phyloP scores from a whole-genome alignment of 2,329 filamentous ascomycete species.

The Raffaelea arxii region DNA sequence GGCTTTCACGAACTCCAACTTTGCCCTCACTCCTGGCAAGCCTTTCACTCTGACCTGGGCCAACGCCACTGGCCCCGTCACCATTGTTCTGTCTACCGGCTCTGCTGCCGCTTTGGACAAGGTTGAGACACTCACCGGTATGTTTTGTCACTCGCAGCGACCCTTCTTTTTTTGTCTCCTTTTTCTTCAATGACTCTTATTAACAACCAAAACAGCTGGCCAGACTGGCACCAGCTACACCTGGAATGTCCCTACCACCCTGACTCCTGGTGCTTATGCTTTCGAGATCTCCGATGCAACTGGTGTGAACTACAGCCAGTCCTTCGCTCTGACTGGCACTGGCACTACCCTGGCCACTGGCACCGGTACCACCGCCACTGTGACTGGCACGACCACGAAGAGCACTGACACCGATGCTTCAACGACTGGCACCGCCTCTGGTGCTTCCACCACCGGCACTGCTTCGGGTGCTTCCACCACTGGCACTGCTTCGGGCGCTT shows the following conservation, averaged over 20 bases:
- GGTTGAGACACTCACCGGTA: slow-evolving; percentile 27
- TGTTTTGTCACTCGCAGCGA: slow-evolving; percentile 14
- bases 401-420: not conserved
- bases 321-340: slow-evolving; percentile 23
- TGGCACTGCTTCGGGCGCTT: slow-evolving; percentile 11
- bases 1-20: slow-evolving; percentile 21
- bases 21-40: slow-evolving; percentile 23
- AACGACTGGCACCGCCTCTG: not conserved
- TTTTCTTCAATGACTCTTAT: not conserved
- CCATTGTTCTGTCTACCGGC: slow-evolving; percentile 30
- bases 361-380: slow-evolving; percentile 10
- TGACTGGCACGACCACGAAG: not conserved
- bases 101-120: slow-evolving; percentile 22
- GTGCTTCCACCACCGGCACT: not conserved
- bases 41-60: slow-evolving; percentile 35
- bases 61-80: slow-evolving; percentile 29
- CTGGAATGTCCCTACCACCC: slow-evolving; percentile 26
- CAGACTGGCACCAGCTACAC: slow-evolving; percentile 24
- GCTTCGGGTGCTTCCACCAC: not conserved
- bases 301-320: slow-evolving; percentile 32
- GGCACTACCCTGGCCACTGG: slow-evolving; percentile 11
- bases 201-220: too few species aligned
- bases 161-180: not conserved
- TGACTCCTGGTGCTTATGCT: slow-evolving; percentile 32
- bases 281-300: slow-evolving; percentile 32